phyloP scores from a whole-genome alignment of 73 alveolate genomes.

The Paramecium primaurelia region DNA sequence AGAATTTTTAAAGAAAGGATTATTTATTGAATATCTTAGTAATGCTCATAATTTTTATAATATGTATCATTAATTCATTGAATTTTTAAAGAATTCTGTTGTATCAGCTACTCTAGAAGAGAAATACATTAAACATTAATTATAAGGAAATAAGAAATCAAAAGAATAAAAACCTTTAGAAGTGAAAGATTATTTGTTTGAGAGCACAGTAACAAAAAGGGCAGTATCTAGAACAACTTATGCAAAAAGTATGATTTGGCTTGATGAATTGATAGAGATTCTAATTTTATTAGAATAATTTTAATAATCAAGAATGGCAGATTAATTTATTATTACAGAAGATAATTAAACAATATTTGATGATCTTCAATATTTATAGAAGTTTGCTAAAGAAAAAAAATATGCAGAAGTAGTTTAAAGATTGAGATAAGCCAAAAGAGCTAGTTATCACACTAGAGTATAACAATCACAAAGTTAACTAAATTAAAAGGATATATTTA shows the following conservation, averaged over 20 bases:
- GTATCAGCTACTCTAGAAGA: slow-evolving; percentile 39
- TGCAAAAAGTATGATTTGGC: slow-evolving; percentile 31
- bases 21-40: neutral
- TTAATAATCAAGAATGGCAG: slow-evolving; percentile 14
- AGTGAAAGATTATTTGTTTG: slow-evolving; percentile 25
- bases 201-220: neutral
- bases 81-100: neutral
- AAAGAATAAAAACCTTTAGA: slow-evolving; percentile 7
- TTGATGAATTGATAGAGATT: slow-evolving; percentile 27
- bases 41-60: neutral
- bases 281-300: neutral
- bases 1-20: neutral
- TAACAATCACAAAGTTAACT: neutral
- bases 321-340: neutral
- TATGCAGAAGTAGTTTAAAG: neutral
- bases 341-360: slow-evolving; percentile 18
- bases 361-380: slow-evolving; percentile 10
- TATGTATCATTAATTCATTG: slow-evolving; percentile 31
- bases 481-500: neutral
- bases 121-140: neutral
- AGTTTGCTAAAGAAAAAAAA: neutral
- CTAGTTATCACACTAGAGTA: neutral
- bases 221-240: neutral
- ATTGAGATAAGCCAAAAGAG: slow-evolving; percentile 3
- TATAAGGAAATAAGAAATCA: neutral